Base-by-base conservation (phyloP, 192 early-diverging fungal species). In the Umbelopsis vinacea region DNA sequence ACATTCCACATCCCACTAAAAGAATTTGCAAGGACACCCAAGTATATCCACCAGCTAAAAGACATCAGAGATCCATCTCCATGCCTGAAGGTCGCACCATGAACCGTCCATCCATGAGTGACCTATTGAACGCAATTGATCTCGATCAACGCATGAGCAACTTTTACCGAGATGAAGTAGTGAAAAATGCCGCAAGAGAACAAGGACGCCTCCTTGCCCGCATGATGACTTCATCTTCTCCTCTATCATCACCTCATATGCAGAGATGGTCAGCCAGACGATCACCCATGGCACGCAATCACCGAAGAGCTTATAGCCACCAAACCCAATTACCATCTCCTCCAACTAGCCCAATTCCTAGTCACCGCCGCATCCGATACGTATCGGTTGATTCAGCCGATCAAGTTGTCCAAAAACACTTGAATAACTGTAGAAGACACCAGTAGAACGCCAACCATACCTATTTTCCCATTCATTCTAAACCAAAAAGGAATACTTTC, bases 61-160 rank as follows among this genome's bases (percentile, higher is more conserved):
- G 57, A 37, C 57, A 63, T 63, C 57, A 63, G 19, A 29, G 57
- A 35, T 63, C 57, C 17, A 63, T 63, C 6, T 63, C 57, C 19
- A 63, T 63, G 57, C 57, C 57, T 37, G 57, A 63, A 37, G 57
- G 57, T 35, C 57, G 57, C 15, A 12, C 15, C 7, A 63, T 63
- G 15, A 63, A 29, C 26, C 57, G 57, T 26, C 57, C 57, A 29
- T 71, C 74, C 23, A 66, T 75, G 68, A 69, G 70, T 66, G 55
- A 70, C 23, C 66, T 75, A 19, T 40, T 75, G 35, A 69, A 75
- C 53, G 74, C 74, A 29, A 75, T 75, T 53, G 74, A 75, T 24
- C 47, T 75, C 8, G 74, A 75, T 40, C 74, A 75, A 52, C 74
- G 70, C 60, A 75, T 75, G 74, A 69, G 69, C 19, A 46, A 70